Conservation (phyloP, 192 early-diverging fungal species). For the Entomortierella lignicola region DNA sequence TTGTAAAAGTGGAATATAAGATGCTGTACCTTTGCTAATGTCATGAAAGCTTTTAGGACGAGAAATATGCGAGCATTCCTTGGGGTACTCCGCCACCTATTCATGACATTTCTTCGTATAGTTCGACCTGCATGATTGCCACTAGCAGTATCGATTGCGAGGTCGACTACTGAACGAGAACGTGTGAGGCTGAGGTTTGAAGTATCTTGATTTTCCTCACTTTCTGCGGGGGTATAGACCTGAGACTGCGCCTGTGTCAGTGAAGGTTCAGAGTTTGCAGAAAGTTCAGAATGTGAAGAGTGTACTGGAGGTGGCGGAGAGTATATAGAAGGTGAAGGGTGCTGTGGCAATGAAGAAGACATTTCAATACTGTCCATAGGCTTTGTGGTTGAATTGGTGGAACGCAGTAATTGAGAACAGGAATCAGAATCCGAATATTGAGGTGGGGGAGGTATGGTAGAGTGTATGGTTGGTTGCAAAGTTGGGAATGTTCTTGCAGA, state of each 20-base stretch:
- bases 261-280: too few species aligned
- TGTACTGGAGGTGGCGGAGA: too few species aligned
- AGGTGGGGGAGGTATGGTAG: not conserved
- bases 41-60: conserved; percentile 29
- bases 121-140: conserved; percentile 48
- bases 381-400: not conserved
- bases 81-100: conserved; percentile 55
- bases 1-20: too few species aligned
- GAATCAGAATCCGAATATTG: not conserved
- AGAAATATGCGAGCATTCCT: conserved; percentile 57
- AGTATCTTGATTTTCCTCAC: not conserved
- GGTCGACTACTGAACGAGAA: conserved; percentile 33
- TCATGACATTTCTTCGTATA: conserved; percentile 55
- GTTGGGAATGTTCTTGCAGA: conserved; percentile 6
- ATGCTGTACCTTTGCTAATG: conserved; percentile 52
- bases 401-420: not conserved
- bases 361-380: not conserved
- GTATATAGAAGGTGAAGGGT: too few species aligned
- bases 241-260: too few species aligned
- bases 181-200: conserved; percentile 5
- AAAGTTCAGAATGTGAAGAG: too few species aligned
- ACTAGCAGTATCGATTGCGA: conserved; percentile 28
- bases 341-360: too few species aligned
- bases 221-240: not conserved
- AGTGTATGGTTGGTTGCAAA: conserved; percentile 1